Evolutionary conservation across 1,284 basidiomycete species (phyloP), one percentile per base, ranked within the genome.

Genomic region (Termitomyces sp.): DNA sequence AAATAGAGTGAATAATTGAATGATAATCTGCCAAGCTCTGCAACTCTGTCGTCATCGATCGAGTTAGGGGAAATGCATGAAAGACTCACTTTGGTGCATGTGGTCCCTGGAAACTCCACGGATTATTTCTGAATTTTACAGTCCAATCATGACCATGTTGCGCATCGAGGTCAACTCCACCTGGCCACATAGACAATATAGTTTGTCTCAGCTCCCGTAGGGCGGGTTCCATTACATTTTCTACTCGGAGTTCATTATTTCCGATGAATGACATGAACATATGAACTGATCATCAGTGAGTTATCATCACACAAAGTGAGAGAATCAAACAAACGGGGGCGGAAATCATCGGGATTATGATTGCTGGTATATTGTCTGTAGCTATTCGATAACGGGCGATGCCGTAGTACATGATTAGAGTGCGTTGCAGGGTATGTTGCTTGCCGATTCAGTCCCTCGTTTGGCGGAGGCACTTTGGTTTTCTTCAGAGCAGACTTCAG

Each of bases 401-500:
- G 61, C 45, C 70, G 60, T 24, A 62, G 53, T 8, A 64, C 42
- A 38, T 56, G 26, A 41, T 46, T 51, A 39, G 54, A 30, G 24
- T 50, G 48, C 28, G 46, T 42, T 28, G 56, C 40, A 19, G 49
- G 50, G 55, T 62, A 56, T 52, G 58, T 54, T 48, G 55, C 34
- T 55, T 60, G 53, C 49, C 54, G 35, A 44, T 47, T 34, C 49
- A 60, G 44, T 21, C 49, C 49, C 16, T 58, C 57, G 5, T 37
- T 46, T 18, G 7, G n/a, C 40, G 52, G 26, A 41, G 44, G 37
- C 58, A 62, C 46, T n/a, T 63, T 55, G 3, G 64, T 52, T 58
- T 76, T 82, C 66, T 82, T 87, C 64, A 88, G 65, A 0, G 81
- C 83, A 28, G 84, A 79, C 67, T 76, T 85, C 43, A 81, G 69